These are phyloP conservation scores for Aspergillus felis DNA, from an alignment of 2,329 filamentous ascomycete genomes.

Conservation along the genomic window DNA sequence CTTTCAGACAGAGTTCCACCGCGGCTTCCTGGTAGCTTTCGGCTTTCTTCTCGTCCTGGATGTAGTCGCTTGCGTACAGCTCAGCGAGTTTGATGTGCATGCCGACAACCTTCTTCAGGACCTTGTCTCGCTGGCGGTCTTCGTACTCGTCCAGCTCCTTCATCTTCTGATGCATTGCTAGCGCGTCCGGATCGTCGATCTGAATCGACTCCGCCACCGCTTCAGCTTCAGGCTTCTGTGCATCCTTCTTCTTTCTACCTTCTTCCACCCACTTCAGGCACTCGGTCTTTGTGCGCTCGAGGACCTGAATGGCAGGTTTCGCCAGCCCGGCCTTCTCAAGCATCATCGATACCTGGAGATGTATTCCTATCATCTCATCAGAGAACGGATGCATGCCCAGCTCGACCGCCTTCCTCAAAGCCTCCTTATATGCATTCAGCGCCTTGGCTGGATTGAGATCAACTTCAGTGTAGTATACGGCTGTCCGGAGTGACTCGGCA, in stretches of 20 bases:
- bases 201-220: conserved; percentile 16
- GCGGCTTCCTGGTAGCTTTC: conserved; percentile 75
- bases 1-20: conserved; percentile 73
- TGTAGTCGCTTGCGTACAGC: conserved; percentile 72
- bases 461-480: conserved; percentile 81
- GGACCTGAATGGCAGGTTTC: conserved; percentile 66
- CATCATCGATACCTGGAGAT: conserved; percentile 74
- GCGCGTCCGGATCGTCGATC: conserved; percentile 17
- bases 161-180: conserved; percentile 20
- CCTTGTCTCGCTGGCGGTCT: conserved; percentile 53
- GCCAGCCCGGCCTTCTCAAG: conserved; percentile 72
- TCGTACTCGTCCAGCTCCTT: conserved; percentile 26
- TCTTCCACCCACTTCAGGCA: conserved; percentile 47
- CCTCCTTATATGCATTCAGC: conserved; percentile 77
- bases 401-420: conserved; percentile 68
- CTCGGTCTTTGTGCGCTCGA: conserved; percentile 72
- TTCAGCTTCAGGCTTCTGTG: conserved; percentile 14
- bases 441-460: conserved; percentile 71
- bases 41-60: conserved; percentile 68
- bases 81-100: conserved; percentile 81
- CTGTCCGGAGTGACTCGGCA: conserved; percentile 66
- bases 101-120: conserved; percentile 70
- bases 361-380: conserved; percentile 85
- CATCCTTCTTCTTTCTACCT: conserved; percentile 19
- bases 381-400: conserved; percentile 81